Evolutionary conservation across 257 asterid species (phyloP).

Genomic region (Sherardia arvensis): DNA sequence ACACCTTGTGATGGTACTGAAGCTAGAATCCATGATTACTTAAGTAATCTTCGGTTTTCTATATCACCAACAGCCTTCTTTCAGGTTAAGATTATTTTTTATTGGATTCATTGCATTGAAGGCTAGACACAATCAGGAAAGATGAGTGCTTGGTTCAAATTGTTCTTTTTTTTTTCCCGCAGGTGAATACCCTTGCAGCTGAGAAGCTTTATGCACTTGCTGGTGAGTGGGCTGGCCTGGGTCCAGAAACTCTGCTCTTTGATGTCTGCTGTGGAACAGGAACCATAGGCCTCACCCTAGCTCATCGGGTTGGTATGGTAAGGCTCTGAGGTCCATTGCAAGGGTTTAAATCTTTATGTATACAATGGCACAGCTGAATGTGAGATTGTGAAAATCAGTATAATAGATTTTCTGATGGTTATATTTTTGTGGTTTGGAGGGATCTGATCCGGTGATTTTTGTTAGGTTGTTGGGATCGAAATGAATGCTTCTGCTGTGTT

Average conservation of each 20-base stretch:
- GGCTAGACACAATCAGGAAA: background rate
- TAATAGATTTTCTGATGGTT: background rate
- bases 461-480: conserved; percentile 94
- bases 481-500: conserved; percentile 96
- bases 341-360: conserved; percentile 2
- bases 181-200: conserved; percentile 98
- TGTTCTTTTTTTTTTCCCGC: conserved; percentile 20
- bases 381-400: background rate
- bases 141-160: background rate
- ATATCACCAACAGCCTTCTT: conserved; percentile 97
- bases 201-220: conserved; percentile 90
- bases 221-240: conserved; percentile 95
- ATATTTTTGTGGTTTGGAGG: background rate
- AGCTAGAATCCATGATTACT: conserved; percentile 82
- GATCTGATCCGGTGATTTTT: conserved; percentile 4
- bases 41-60: conserved; percentile 65
- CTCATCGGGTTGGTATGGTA: conserved; percentile 99
- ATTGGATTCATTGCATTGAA: background rate
- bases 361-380: background rate
- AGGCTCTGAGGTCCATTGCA: conserved; percentile 35
- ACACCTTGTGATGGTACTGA: conserved; percentile 43
- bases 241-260: conserved; percentile 86
- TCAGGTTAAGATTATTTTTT: conserved; percentile 47
- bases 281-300: conserved; percentile 84
- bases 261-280: conserved; percentile 99